Base-by-base conservation (phyloP, 2,329 filamentous ascomycete genomes). In the Fusarium sacchari region DNA sequence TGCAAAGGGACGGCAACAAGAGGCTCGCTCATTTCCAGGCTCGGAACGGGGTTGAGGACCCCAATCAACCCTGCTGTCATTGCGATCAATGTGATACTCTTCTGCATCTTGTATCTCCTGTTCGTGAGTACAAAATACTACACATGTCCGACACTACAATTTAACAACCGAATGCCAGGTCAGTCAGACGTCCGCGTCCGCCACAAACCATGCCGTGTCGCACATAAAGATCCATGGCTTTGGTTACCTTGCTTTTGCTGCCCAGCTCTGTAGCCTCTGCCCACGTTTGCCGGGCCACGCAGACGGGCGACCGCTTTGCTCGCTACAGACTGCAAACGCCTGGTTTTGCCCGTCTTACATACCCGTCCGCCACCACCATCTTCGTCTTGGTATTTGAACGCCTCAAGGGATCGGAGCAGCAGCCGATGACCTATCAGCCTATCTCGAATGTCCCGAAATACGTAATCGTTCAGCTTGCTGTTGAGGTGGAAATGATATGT, bases 191-290 rank as follows among this genome's bases (percentile, higher is more conserved):
- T 44, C 60, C 56, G 32, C 64, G 55, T 47, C 58, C 58, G 32
- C 66, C 68, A 76, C 58, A 58, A 69, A 56, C 70, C 62, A 65
- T 71, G 64, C 65, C 67, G 53, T 76, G 73, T 74, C 69, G 61
- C 71, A 64, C 59, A 36, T 53, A 64, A 65, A 44, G 53, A 66
- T 40, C 55, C 70, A 63, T 46, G 55, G 60, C 46, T 73, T 58
- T 75, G 60, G 37, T 46, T 52, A 30, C 42, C 60, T 42, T 64
- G 46, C 34, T 53, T 32, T 36, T 39, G 11, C 32, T 65, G 24
- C 13, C 14, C 11, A 47, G 40, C 40, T 49, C 60, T 40, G 42
- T 32, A 46, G 43, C 46, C 43, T 62, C 44, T 37, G 40, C 30
- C 52, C 64, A 69, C 36, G 64, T 64, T 64, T 56, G 52, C 53